phyloP scores from a whole-genome alignment of 2,329 filamentous ascomycete species.

The Epichloe gansuensis region DNA sequence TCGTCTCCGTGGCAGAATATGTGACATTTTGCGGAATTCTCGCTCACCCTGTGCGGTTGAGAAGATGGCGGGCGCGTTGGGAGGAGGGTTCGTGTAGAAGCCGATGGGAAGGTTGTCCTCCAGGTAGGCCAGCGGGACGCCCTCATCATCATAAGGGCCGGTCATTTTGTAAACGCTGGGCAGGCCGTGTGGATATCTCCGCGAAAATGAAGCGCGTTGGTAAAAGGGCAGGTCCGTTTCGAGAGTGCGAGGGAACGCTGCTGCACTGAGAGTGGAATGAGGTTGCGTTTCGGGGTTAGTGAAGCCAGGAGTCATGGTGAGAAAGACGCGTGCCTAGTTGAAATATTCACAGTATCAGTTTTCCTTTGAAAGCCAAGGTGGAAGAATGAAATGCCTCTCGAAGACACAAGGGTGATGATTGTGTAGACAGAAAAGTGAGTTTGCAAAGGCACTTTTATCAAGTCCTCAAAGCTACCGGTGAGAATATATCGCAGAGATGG shows the following conservation, averaged over 20 bases:
- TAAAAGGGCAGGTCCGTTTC: constrained; percentile 13
- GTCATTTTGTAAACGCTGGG: constrained; percentile 24
- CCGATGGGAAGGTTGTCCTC: constrained; percentile 24
- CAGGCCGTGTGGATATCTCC: constrained; percentile 25
- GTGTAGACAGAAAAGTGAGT: not conserved
- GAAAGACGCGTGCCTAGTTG: not conserved
- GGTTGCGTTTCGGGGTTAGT: not conserved
- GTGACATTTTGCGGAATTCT: constrained; percentile 17
- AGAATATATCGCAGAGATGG: not conserved
- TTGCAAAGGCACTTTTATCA: not conserved
- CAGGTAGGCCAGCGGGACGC: constrained; percentile 18
- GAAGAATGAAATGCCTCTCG: no score
- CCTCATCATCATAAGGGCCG: constrained; percentile 11
- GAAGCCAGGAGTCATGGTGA: constrained; percentile 1
- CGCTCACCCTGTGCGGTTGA: constrained; percentile 23
- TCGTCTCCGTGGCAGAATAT: constrained; percentile 16
- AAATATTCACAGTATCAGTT: not conserved
- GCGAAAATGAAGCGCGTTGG: constrained; percentile 15
- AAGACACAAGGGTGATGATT: no score
- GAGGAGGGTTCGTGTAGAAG: constrained; percentile 25
- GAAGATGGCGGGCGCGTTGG: constrained; percentile 23
- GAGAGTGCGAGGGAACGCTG: constrained; percentile 11
- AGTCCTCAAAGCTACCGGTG: not conserved
- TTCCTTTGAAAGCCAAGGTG: not conserved
- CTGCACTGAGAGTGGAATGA: not conserved